Evolutionary conservation across 1,139 yeast genomes (phyloP).

Genomic region (Suhomyces bokatorum): DNA sequence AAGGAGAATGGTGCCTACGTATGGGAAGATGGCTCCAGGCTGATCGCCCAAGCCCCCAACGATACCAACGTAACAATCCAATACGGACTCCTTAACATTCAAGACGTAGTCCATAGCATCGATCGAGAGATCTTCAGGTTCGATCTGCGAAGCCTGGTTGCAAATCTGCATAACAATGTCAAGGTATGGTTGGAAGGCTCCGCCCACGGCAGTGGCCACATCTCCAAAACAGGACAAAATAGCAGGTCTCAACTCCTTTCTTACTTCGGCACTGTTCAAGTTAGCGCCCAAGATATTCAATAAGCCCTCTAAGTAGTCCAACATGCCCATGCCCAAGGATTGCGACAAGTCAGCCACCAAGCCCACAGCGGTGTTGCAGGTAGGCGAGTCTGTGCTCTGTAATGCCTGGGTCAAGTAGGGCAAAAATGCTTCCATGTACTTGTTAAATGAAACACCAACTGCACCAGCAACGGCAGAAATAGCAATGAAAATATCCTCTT

Average conservation of each 20-base stretch:
- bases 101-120: conserved; percentile 79
- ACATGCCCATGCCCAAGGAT: conserved; percentile 71
- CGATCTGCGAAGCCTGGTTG: conserved; percentile 53
- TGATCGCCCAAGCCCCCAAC: conserved; percentile 78
- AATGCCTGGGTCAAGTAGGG: conserved; percentile 81
- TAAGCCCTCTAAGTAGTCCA: conserved; percentile 65
- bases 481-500: conserved; percentile 92
- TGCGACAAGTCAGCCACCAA: conserved; percentile 97
- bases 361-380: conserved; percentile 88
- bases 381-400: conserved; percentile 77
- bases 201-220: conserved; percentile 85
- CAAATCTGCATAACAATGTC: conserved; percentile 76
- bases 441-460: conserved; percentile 64
- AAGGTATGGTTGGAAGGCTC: conserved; percentile 71
- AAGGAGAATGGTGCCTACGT: conserved; percentile 66
- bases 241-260: conserved; percentile 81
- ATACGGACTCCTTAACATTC: conserved; percentile 76
- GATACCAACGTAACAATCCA: conserved; percentile 94
- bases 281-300: conserved; percentile 80
- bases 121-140: conserved; percentile 58
- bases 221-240: conserved; percentile 96
- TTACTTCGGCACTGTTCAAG: conserved; percentile 64
- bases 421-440: conserved; percentile 76
- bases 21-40: conserved; percentile 68
- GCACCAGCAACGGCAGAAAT: conserved; percentile 88